Percentiles rank a stretch among this genome's conserved stretches.
phyloP scores from a whole-genome alignment of 208 protist genomes.

The Leishmania amazonensis region DNA sequence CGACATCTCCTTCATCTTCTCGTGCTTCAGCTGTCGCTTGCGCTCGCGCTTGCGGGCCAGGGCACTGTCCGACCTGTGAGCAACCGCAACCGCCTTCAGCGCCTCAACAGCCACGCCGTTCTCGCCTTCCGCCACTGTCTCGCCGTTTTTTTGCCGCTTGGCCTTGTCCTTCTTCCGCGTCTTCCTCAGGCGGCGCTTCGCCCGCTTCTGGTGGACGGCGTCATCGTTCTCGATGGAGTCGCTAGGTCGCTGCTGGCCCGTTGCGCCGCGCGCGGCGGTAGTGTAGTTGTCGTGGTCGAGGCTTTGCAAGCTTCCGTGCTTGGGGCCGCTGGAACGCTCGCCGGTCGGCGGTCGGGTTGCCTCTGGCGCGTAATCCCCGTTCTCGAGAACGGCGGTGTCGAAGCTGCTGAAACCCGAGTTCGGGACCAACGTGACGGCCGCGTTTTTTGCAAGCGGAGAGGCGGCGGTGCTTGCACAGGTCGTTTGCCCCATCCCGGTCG shows the following conservation, averaged over 20 bases:
- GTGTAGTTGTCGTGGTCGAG: neutral
- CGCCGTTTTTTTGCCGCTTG: slow-evolving; percentile 5
- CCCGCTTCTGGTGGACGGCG: slow-evolving; percentile 26
- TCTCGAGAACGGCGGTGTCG: neutral
- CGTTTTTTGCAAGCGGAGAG: neutral
- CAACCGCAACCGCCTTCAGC: neutral
- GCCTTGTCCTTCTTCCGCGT: slow-evolving; percentile 3
- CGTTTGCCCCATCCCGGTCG: neutral
- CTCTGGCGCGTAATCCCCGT: neutral
- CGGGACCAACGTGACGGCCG: neutral
- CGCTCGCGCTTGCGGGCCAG: slow-evolving; percentile 28
- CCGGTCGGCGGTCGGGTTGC: neutral
- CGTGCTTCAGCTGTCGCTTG: slow-evolving; percentile 29
- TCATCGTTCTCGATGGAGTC: slow-evolving; percentile 25
- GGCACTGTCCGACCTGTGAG: slow-evolving; percentile 24
- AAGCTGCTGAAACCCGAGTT: neutral
- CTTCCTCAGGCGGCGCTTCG: slow-evolving; percentile 41
- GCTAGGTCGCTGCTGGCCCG: slow-evolving; percentile 16
- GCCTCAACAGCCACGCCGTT: neutral
- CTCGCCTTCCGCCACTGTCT: neutral
- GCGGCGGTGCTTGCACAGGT: neutral
- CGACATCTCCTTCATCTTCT: slow-evolving; percentile 27
- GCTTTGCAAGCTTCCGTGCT: slow-evolving; percentile 8
- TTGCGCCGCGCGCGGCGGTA: slow-evolving; percentile 16
- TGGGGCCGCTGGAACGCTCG: neutral